A percentile compares a stretch with the other conserved stretches of the same genome.
Conservation (phyloP, 2,329 filamentous ascomycete species). For the Clonostachys rosea region DNA sequence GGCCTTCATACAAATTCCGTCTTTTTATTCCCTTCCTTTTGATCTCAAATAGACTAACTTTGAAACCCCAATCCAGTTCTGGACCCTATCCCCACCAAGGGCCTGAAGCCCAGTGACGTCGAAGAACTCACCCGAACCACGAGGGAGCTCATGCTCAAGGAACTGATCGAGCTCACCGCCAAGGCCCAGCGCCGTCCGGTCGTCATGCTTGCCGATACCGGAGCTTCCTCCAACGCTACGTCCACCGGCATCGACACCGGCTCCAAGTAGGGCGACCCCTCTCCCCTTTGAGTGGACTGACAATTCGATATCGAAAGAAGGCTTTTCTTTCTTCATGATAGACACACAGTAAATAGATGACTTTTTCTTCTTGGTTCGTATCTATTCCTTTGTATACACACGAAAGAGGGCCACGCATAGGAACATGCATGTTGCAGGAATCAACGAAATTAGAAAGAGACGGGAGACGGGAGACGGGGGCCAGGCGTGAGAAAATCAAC, state of each 20-base stretch:
- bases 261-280: conserved; percentile 14
- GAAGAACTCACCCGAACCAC: conserved; percentile 66
- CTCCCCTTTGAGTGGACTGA: conserved; percentile 7
- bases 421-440: no score
- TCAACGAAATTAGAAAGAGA: no score
- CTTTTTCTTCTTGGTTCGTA: no score
- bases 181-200: conserved; percentile 38
- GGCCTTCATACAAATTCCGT: not conserved
- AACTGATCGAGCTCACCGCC: conserved; percentile 49
- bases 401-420: no score
- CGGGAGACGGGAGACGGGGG: no score
- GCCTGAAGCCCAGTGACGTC: conserved; percentile 71
- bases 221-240: conserved; percentile 13
- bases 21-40: conserved; percentile 2
- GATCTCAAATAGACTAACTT: not conserved
- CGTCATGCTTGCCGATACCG: conserved; percentile 16
- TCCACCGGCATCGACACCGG: conserved; percentile 19
- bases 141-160: conserved; percentile 71
- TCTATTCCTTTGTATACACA: no score
- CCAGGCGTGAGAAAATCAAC: no score
- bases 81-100: conserved; percentile 72
- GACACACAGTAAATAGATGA: no score
- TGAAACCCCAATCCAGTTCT: conserved; percentile 49
- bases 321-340: no score
- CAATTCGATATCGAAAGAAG: no score